Evolutionary conservation across 345 rosid species (phyloP).

Genomic region (Salix koriyanagi): DNA sequence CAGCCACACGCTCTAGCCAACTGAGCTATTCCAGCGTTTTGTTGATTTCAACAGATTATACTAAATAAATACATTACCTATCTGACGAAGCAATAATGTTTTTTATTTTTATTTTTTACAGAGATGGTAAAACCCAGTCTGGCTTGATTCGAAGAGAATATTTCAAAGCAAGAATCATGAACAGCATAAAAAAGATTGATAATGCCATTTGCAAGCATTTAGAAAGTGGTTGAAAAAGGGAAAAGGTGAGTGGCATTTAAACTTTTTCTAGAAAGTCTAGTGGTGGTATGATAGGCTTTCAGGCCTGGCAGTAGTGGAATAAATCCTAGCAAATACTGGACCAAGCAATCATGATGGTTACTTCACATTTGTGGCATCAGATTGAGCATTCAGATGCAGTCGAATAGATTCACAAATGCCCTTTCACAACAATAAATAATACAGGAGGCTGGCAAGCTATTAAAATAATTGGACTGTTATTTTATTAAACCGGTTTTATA

Average conservation of each 20-base stretch:
- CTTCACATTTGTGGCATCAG: background rate
- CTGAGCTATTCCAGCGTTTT: constrained; percentile 69
- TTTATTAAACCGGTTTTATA: no score
- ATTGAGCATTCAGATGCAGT: background rate
- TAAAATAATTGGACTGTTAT: no score
- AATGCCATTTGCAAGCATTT: constrained; percentile 10
- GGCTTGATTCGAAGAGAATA: background rate
- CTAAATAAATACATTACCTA: accelerated
- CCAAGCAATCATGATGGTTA: background rate
- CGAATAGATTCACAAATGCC: background rate
- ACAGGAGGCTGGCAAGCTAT: background rate
- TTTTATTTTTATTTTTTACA: background rate
- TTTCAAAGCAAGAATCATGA: background rate
- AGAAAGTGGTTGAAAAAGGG: constrained; percentile 8
- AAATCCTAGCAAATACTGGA: background rate
- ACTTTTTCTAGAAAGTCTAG: background rate
- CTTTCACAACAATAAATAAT: background rate
- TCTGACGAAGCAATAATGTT: background rate
- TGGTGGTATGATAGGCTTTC: background rate
- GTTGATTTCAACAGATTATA: accelerated
- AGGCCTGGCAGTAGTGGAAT: background rate
- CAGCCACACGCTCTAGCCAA: constrained; percentile 92
- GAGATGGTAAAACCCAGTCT: background rate
- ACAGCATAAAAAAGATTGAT: background rate
- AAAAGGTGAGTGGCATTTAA: background rate